A percentile compares a stretch with the other conserved stretches of the same genome.
These are phyloP conservation scores for Phialophora verrucosa DNA, from an alignment of 2,329 filamentous ascomycete species.

Conservation along the genomic window DNA sequence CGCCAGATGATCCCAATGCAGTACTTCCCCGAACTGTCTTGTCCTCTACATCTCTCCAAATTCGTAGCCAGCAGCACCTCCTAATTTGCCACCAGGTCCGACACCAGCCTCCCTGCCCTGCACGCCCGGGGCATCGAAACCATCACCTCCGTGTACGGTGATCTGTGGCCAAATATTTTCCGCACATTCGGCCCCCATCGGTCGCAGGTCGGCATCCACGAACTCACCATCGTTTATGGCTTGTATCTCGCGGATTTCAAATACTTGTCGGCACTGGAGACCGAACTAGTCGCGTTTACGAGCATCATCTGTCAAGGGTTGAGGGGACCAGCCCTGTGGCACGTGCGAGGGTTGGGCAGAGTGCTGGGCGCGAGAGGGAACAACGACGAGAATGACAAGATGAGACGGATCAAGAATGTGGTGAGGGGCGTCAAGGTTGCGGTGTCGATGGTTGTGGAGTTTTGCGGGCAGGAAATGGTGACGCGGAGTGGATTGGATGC, in stretches of 20 bases:
- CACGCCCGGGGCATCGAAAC: slow-evolving; percentile 42
- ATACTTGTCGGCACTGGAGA: slow-evolving; percentile 51
- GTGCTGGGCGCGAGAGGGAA: slow-evolving; percentile 41
- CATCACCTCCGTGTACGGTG: slow-evolving; percentile 43
- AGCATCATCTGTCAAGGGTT: slow-evolving; percentile 27
- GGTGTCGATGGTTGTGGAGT: slow-evolving; percentile 33
- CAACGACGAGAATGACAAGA: slow-evolving; percentile 27
- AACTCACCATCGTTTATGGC: slow-evolving; percentile 74
- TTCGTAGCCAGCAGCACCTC: no score
- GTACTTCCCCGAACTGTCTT: no score
- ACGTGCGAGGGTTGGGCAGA: slow-evolving; percentile 52
- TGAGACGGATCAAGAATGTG: slow-evolving; percentile 35
- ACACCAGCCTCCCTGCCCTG: slow-evolving; percentile 38
- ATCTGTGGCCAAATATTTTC: slow-evolving; percentile 43
- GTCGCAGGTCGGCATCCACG: slow-evolving; percentile 69
- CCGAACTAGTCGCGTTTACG: slow-evolving; percentile 51
- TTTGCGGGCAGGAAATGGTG: slow-evolving; percentile 35
- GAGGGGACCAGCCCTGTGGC: slow-evolving; percentile 51
- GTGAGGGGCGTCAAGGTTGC: slow-evolving; percentile 36
- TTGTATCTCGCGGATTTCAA: slow-evolving; percentile 55
- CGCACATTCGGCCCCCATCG: slow-evolving; percentile 42
- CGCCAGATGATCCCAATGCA: background rate
- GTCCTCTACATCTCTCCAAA: no score
- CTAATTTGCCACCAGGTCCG: slow-evolving; percentile 29
- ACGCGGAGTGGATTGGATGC: slow-evolving; percentile 31